Base-by-base conservation (phyloP, 2,329 filamentous ascomycete genomes). In the Arthrobotrys musiformis region DNA sequence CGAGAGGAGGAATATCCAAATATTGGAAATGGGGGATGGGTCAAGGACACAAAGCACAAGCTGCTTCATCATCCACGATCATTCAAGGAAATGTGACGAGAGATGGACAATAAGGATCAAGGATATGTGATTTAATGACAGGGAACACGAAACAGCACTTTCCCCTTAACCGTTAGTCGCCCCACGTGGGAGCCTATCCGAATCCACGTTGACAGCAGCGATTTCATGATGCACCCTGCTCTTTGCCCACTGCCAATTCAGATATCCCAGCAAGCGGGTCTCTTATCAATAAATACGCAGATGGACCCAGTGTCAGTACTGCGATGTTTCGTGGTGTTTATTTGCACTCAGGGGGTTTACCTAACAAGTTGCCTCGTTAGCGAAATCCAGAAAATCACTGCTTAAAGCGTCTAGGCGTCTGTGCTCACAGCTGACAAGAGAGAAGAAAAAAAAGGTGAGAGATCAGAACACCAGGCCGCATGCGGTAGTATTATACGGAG, bases 351-450 rank as follows among this genome's bases (percentile, higher is more conserved):
- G 67, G 67, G 66, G 67, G 15, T 63, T 63, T 70, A 54, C 56
- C 56, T 56, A 63, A 52, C 42, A 26, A 15, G 52, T 44, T 56
- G 6, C 17, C 28, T 50, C 52, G 40, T 28, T 52, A 67, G 33
- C 62, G 30, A 54, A 44, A 33, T 37, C 6, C 22, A 30, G 67
- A 56, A 70, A 70, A 70, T 56, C 56, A 50, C 66, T 69, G 56
- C 44, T 54, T 42, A 37, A 13, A 58, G 52, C 11, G 26, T 44
- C 28, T 37, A 56, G 52, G 52, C 33, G 67, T 70, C 67, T 56
- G 67, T 70, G 67, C 67, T 70, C n/a, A 70, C 46, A 48, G 67
- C 67, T 70, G 56, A 70, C n/a, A n/a, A n/a, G n/a, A n/a, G n/a
- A n/a, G n/a, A n/a, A n/a, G n/a, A n/a, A n/a, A n/a, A n/a, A n/a